Evolutionary conservation across 176 grass and related monocot species (phyloP), one percentile per base, ranked within the genome.

Genomic region (Bonia amplexicaulis): DNA sequence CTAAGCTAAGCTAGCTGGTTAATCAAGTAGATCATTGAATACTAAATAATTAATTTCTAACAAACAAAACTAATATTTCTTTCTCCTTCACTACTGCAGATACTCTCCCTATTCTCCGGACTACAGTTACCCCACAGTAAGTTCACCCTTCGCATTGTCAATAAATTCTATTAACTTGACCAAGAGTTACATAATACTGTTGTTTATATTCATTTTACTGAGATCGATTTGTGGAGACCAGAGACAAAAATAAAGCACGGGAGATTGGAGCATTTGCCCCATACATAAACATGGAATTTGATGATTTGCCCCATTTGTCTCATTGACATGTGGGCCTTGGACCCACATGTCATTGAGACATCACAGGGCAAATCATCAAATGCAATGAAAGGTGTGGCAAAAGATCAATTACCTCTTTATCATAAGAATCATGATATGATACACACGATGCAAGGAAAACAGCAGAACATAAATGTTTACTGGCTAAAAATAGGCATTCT

Each of bases 101-200:
- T 94, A 92, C 44, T 93, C 94, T 94, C 94, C 92, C 9, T 97
- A 97, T 77, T 85, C 94, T 70, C 51, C 85, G 66, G 94, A 97
- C 64, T 97, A 94, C 42, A 68, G 78, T 70, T 97, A 90, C 77
- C 92, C 87, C 25, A 86, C 92, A 69, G 94, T 97, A 90, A 77
- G 94, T 88, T 68, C 47, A 41, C 51, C 77, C 33, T 79, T 81
- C 6, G 7, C 59, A 76, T 55, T 53, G 10, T 33, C 26, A 22
- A 77, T 25, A 29, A 52, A 37, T 65, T 85, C 9, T 71, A 63
- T 77, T 66, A 79, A 72, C 13, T 65, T 10, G 16, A 63, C 16
- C 22, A 83, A 10, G 22, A 84, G 13, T 46, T 52, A 45, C 12
- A 74, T 2, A 62, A 63, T 71, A 59, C 9, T 7, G 46, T 69